A percentile compares a stretch with the other conserved stretches of the same genome.
Evolutionary conservation across 2,329 filamentous ascomycete species (phyloP).

Genomic region (Nannizzia gypsea): DNA sequence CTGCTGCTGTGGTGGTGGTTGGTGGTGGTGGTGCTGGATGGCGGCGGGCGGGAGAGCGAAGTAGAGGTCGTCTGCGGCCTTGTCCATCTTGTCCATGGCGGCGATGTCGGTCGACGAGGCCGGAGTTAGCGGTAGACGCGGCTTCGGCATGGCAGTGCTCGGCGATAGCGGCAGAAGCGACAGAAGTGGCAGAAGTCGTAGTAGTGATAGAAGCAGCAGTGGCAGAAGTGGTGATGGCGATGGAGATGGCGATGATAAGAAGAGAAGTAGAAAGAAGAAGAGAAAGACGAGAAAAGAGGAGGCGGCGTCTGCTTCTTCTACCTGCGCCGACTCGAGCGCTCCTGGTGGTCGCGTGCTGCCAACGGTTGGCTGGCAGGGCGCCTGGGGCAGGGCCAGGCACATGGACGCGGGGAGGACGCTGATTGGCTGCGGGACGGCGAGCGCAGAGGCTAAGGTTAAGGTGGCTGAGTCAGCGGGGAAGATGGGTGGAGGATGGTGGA

Average conservation of each 20-base stretch:
- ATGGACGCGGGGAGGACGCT: conserved; percentile 7
- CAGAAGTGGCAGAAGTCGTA: not conserved
- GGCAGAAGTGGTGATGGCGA: no score
- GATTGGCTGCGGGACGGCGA: conserved; percentile 5
- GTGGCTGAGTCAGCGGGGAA: not conserved
- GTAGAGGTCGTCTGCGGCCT: conserved; percentile 44
- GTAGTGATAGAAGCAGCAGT: no score
- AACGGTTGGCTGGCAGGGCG: conserved; percentile 15
- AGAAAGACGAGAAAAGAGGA: not conserved
- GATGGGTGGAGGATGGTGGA: no score
- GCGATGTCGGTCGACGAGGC: conserved; percentile 69
- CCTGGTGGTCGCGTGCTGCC: conserved; percentile 15
- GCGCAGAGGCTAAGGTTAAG: not conserved
- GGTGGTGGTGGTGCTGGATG: conserved; percentile 14
- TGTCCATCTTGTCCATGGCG: conserved; percentile 28
- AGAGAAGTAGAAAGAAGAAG: not conserved
- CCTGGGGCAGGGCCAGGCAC: not conserved
- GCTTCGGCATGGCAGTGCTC: conserved; percentile 46
- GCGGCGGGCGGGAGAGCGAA: conserved; percentile 68
- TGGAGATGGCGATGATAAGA: no score
- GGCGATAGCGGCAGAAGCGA: not conserved
- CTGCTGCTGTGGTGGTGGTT: not conserved
- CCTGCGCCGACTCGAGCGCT: not conserved
- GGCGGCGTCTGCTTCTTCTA: not conserved
- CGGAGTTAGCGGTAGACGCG: conserved; percentile 60